Evolutionary conservation across 192 early-diverging fungal species (phyloP).

Genomic region (Mortierella hygrophila): DNA sequence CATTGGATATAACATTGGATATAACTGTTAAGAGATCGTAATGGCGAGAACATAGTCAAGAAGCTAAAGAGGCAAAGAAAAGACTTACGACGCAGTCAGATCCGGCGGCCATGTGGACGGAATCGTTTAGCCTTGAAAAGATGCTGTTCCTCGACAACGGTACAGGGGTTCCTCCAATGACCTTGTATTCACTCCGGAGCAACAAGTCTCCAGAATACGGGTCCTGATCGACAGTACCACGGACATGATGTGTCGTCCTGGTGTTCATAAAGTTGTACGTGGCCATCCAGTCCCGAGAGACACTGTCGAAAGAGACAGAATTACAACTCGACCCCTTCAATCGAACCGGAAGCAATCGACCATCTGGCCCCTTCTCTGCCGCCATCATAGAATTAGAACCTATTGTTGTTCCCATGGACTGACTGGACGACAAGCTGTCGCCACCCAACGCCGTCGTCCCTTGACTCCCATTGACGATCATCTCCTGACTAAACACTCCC

Average conservation of each 20-base stretch:
- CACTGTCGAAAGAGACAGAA: conserved; percentile 25
- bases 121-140: conserved; percentile 26
- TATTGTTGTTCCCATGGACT: background rate
- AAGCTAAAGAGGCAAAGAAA: background rate
- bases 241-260: conserved; percentile 21
- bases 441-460: background rate
- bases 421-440: background rate
- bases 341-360: background rate
- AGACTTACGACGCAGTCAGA: conserved; percentile 22
- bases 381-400: background rate
- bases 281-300: conserved; percentile 43
- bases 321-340: conserved; percentile 23
- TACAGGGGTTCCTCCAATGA: conserved; percentile 25
- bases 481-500: background rate
- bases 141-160: conserved; percentile 25
- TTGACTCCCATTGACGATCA: conserved; percentile 14
- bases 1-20: too few species aligned
- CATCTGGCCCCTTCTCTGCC: background rate
- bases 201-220: background rate
- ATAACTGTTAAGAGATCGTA: background rate
- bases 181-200: conserved; percentile 29
- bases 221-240: conserved; percentile 21
- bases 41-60: background rate
- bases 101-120: conserved; percentile 37
- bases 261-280: conserved; percentile 30